Evolutionary conservation across 306 rosid species (phyloP), one percentile per base, ranked within the genome.

Genomic region (Cicer chorassanicum): DNA sequence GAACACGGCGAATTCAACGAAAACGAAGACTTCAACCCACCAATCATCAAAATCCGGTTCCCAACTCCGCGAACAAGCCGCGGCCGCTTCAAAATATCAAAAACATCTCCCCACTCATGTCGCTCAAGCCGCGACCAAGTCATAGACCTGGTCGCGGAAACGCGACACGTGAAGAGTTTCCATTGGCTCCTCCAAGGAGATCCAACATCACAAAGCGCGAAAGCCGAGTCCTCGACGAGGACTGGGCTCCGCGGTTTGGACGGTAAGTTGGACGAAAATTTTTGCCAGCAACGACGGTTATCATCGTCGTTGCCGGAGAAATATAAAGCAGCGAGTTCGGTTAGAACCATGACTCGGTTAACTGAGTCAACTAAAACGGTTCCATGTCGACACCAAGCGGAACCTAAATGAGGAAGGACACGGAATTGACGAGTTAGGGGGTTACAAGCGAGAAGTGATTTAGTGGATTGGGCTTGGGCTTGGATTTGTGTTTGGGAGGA

Each of bases 301-400:
- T 66, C 34, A 50, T 8, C 3, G 3, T 73, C 87, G n/a, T 5
- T 21, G 11, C 67, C 72, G 8, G 88, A 72, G 73, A 86, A 89
- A 76, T 91, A 89, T 4, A 93, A 88, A 8, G 91, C 93, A 3
- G 96, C 98, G 50, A 91, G 92, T 21, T 93, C 97, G 0, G 96
- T 89, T 18, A 93, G 77, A 2, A 93, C 97, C 92, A 91, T 91
- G 48, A 91, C 98, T 11, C 88, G 86, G 53, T 76, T 80, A 1
- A 81, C 81, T 16, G 92, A 65, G 82, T 91, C 96, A 6, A 89
- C 97, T 2, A 93, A 85, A 42, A 93, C 98, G 5, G 89, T 79
- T 10, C 98, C 98, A 39, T 93, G 98, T 21, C 96, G 86, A 6
- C 96, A 89, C 98, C 98, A 93, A 11, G 98, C 98, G 9, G 98